Evolutionary conservation across 2,329 filamentous ascomycete species (phyloP).

Genomic region (Diaporthe citrichinensis): DNA sequence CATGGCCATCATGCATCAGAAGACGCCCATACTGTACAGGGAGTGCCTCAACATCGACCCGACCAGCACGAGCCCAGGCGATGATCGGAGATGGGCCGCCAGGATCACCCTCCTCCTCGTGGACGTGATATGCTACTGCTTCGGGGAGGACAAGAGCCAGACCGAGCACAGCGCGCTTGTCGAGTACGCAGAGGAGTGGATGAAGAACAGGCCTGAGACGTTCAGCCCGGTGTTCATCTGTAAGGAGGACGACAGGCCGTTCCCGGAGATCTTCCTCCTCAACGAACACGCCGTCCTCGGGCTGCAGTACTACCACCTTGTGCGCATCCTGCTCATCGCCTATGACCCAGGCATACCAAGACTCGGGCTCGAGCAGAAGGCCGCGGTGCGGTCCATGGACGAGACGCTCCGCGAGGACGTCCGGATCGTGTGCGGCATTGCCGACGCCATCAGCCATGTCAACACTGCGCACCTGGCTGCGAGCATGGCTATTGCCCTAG

Average conservation of each 20-base stretch:
- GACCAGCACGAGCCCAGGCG: conserved; percentile 19
- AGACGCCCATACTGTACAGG: conserved; percentile 35
- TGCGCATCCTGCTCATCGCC: conserved; percentile 47
- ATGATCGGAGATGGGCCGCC: conserved; percentile 45
- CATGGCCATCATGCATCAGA: conserved; percentile 44
- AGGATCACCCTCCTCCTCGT: conserved; percentile 46
- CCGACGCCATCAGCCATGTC: conserved; percentile 42
- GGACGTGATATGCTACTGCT: conserved; percentile 47
- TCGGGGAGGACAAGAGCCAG: conserved; percentile 43
- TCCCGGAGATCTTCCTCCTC: conserved; percentile 47
- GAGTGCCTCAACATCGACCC: conserved; percentile 32
- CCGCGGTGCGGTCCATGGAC: conserved; percentile 40
- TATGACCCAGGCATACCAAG: conserved; percentile 47
- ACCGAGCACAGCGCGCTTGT: conserved; percentile 44
- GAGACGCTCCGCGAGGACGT: conserved; percentile 45
- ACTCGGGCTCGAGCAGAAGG: conserved; percentile 43
- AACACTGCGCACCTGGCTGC: conserved; percentile 47
- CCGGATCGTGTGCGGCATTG: conserved; percentile 47
- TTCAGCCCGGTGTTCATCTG: conserved; percentile 46
- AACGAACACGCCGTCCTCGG: conserved; percentile 46
- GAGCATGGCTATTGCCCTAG: conserved; percentile 47
- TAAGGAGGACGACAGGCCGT: conserved; percentile 33
- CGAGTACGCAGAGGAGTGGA: conserved; percentile 45
- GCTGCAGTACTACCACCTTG: conserved; percentile 49
- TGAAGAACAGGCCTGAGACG: conserved; percentile 44